Percentiles rank a stretch among this genome's conserved stretches.
phyloP scores from a whole-genome alignment of 176 grass and related monocot genomes.

The Stipa capillata region DNA sequence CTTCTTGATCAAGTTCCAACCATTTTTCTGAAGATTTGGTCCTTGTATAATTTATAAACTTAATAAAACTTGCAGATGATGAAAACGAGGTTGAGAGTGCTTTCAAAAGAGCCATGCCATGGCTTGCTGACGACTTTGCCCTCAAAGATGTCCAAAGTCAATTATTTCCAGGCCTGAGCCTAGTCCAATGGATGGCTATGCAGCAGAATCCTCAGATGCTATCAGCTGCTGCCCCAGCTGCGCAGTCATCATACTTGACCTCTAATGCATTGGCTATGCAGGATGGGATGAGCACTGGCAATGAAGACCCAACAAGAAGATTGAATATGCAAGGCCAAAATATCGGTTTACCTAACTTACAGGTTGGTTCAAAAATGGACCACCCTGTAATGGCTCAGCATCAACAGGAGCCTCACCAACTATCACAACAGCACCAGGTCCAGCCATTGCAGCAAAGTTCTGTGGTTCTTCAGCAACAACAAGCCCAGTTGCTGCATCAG shows the following conservation, averaged over 20 bases:
- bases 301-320: conserved; percentile 50
- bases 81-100: conserved; percentile 79
- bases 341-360: conserved; percentile 51
- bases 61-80: conserved; percentile 62
- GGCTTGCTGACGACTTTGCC: conserved; percentile 80
- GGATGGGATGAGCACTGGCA: conserved; percentile 30
- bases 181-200: conserved; percentile 99
- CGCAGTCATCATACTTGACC: conserved; percentile 39
- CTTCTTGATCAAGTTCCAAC: not conserved
- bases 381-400: conserved; percentile 34
- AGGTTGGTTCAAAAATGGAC: conserved; percentile 51
- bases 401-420: conserved; percentile 39
- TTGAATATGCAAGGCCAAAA: conserved; percentile 61
- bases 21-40: not conserved
- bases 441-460: conserved; percentile 51
- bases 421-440: conserved; percentile 47
- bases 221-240: conserved; percentile 32
- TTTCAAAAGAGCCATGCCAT: conserved; percentile 91
- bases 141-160: conserved; percentile 84
- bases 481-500: conserved; percentile 51
- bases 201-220: conserved; percentile 83
- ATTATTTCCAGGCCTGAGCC: conserved; percentile 78
- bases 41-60: conserved; percentile 18
- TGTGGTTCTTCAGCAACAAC: conserved; percentile 41
- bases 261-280: conserved; percentile 37